Evolutionary conservation across 2,329 filamentous ascomycete genomes (phyloP), one percentile per base, ranked within the genome.

Genomic region (Westerdykella sp.): DNA sequence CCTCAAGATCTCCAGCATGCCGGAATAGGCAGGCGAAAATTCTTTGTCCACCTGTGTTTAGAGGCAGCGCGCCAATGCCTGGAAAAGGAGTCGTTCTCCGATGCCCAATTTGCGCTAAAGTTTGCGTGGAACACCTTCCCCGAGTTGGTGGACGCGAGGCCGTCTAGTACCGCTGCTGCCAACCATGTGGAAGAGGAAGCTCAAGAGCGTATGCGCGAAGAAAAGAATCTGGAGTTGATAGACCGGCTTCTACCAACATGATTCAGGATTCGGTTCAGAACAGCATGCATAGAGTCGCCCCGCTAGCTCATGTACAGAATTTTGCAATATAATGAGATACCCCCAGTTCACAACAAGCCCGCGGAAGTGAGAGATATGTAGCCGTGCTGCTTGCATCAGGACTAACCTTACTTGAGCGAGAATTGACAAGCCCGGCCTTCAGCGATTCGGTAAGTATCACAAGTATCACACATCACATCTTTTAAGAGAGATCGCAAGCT

Each of bases 51-150:
- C 18, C 47, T 66, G 6, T 62, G 56, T 36, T 30, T 66, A 11
- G 60, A 53, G 12, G 53, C 59, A 16, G 62, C 63, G 15, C 59
- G 53, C 9, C 54, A 60, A 34, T 43, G 58, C 15, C 42, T 66
- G 10, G 54, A 57, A n/a, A 52, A 62, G 28, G 50, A 63, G 36
- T 52, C 49, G 14, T 59, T 54, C 28, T 40, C 42, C 3, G 60
- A 64, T 34, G 62, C 62, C 11, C 59, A 60, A 31, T 35, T 48
- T 5, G 57, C 53, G 4, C 57, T 66, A 52, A 43, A 57, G 2
- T 63, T 65, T 25, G 48, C 55, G 5, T 57, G 59, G 41, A 43
- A 56, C 11, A 53, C 63, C 38, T 65, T 64, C 34, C 47, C 60
- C 2, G 60, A 65, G 6, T 25, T 65, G n/a, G 57, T 62, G 16